Evolutionary conservation across 2,329 filamentous ascomycete genomes (phyloP).

Genomic region (Microdochium bolleyi): DNA sequence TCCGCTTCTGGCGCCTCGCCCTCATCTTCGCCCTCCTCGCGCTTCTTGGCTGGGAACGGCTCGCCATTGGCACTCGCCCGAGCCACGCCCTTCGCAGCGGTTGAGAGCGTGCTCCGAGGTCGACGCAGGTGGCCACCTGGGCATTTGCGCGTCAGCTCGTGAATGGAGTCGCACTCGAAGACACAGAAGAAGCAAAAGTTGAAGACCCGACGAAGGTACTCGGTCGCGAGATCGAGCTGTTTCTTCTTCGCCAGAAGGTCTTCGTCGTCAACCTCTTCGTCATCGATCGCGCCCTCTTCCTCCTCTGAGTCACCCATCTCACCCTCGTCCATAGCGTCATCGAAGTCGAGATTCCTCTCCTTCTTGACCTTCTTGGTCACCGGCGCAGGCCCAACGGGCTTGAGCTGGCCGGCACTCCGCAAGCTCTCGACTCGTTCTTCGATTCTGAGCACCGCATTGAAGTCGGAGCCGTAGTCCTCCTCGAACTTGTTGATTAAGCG

Average conservation of each 20-base stretch:
- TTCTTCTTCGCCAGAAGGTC: conserved; percentile 91
- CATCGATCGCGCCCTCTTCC: conserved; percentile 62
- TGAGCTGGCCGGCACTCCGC: conserved; percentile 66
- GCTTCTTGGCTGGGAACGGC: conserved; percentile 77
- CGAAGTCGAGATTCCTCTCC: conserved; percentile 49
- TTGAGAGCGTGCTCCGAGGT: conserved; percentile 77
- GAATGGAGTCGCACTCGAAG: conserved; percentile 94
- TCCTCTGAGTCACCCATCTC: conserved; percentile 74
- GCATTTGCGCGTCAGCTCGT: conserved; percentile 92
- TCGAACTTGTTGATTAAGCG: conserved; percentile 81
- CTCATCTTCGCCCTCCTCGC: conserved; percentile 53
- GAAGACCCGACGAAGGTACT: conserved; percentile 93
- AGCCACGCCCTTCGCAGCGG: conserved; percentile 75
- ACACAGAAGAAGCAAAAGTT: conserved; percentile 99
- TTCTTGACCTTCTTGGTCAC: conserved; percentile 53
- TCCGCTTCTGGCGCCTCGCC: conserved; percentile 57
- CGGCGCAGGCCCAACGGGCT: conserved; percentile 49
- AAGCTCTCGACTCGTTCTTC: conserved; percentile 82
- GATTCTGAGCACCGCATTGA: conserved; percentile 71
- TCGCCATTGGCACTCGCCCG: conserved; percentile 76
- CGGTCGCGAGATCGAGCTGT: conserved; percentile 88
- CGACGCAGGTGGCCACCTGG: conserved; percentile 94
- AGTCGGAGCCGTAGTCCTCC: conserved; percentile 67
- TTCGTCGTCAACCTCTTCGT: conserved; percentile 76
- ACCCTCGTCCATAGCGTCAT: conserved; percentile 53